Evolutionary conservation across 2,329 filamentous ascomycete genomes (phyloP), one percentile per base, ranked within the genome.

Genomic region (Zalaria obscura): DNA sequence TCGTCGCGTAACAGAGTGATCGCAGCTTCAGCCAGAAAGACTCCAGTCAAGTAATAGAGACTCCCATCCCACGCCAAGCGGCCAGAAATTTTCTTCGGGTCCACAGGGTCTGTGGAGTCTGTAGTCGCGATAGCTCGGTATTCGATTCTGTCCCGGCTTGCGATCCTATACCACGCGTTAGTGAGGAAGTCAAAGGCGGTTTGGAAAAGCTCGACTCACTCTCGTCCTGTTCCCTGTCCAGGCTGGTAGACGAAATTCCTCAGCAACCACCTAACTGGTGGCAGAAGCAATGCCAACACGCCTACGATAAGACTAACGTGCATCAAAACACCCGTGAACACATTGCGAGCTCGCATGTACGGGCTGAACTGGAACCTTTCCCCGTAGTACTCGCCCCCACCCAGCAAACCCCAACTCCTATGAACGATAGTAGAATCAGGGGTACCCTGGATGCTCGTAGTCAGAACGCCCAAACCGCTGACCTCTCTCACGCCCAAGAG

Each of bases 11-110:
- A 62, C 28, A 88, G 64, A 0, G 76, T 76, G 33, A 73, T 62
- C 3, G 80, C 82, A 8, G 72, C 81, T 51, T 85, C 70, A 2
- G 72, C 70, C 9, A 83, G 54, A 27, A 80, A 66, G 11, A 78
- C 53, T 0, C 71, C 83, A 3, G 81, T 86, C 40, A 84, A 60
- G n/a, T 65, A 61, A 57, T 88, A 89, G 55, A 77, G 66, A 50
- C 73, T 72, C 3, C 81, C 80, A 3, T 68, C 59, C 48, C 68
- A 77, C 49, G 67, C 64, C 34, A 75, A 69, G 40, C 68, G 69
- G 40, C 68, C 72, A 39, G 68, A 70, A 0, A 74, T 78, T 50
- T 70, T 66, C 59, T 75, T 63, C 11, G 62, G 57, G 25, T 58
- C 60, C 42, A 55, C 58, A 40, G 57, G 52, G 52, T 69, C 63